Evolutionary conservation across 495 filamentous ascomycete species (phyloP).

Genomic region (Hyphodiscus hymeniophilus): DNA sequence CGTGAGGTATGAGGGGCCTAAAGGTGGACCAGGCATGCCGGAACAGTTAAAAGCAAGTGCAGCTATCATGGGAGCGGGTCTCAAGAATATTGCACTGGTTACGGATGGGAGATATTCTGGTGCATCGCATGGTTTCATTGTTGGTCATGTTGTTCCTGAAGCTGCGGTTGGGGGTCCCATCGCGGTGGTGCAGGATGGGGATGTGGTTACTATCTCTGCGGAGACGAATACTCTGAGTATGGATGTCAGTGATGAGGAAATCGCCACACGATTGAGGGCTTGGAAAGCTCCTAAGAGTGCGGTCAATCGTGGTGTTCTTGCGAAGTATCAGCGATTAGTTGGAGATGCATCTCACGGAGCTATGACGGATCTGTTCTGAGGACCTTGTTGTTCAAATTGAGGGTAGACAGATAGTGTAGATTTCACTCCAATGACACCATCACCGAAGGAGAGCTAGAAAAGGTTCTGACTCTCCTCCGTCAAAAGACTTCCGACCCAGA

Average conservation of each 20-base stretch:
- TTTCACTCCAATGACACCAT: too few species aligned
- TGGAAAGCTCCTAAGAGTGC: conserved; percentile 69
- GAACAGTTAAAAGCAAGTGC: conserved; percentile 80
- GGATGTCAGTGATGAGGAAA: conserved; percentile 68
- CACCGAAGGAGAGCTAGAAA: too few species aligned
- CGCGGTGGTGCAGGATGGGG: conserved; percentile 70
- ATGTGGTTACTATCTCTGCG: conserved; percentile 81
- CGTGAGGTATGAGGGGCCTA: conserved; percentile 91
- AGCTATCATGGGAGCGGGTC: conserved; percentile 84
- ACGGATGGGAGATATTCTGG: conserved; percentile 92
- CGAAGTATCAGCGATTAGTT: conserved; percentile 71
- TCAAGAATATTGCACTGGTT: conserved; percentile 84
- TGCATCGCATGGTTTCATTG: conserved; percentile 91
- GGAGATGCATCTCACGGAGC: conserved; percentile 48
- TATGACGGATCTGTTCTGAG: conserved; percentile 37
- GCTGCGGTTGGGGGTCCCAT: conserved; percentile 77
- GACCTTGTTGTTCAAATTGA: too few species aligned
- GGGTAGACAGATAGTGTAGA: too few species aligned
- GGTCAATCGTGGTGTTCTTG: conserved; percentile 80
- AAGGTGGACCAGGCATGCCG: conserved; percentile 97
- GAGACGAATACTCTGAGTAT: conserved; percentile 66
- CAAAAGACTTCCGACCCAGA: too few species aligned
- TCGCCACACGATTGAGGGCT: conserved; percentile 51
- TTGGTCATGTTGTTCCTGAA: conserved; percentile 89
- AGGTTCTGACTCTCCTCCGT: too few species aligned